Base-by-base conservation (phyloP, 306 rosid species). In the Cucurbita pepo region DNA sequence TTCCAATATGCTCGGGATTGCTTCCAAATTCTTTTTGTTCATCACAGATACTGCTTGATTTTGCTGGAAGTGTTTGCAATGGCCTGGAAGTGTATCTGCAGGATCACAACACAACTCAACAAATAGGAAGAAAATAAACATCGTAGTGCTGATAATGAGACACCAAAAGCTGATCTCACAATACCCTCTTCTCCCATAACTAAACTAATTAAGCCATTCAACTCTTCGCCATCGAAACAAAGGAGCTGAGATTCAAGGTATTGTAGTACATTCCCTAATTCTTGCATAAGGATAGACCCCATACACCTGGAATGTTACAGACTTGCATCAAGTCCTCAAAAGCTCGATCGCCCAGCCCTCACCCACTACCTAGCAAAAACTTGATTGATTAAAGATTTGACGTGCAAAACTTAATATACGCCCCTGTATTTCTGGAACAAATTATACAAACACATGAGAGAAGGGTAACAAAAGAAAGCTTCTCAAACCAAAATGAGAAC, bases 81-180 rank as follows among this genome's bases (percentile, higher is more conserved):
- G 85, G 86, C 83, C 77, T 84, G 85, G 76, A 88, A 19, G 84
- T 83, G 82, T 91, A 95, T 86, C 99, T 95, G 89, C 84, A 82
- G 37, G 53, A 64, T 63, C 75, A 54, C 72, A 22, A 58, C 73
- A 58, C 69, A 79, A 34, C 56, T 80, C 52, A 77, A 82, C 63
- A 63, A 10, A 73, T 57, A 56, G 56, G 15, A 41, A 73, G 65
- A 40, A 56, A 73, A 73, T 40, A 56, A 21, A 56, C 55, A 21
- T 19, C 41, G 8, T 13, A 72, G 21, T 50, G 22, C 30, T 15
- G 19, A 69, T 69, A 69, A 48, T 30, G 44, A 8, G 34, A 47
- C 40, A 69, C 22, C 25, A 5, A 66, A 66, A 1, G 25, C 12
- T 21, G 16, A 48, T 50, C 8, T 30, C 73, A 30, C 57, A 25